phyloP scores from a whole-genome alignment of 2,329 filamentous ascomycete species.

The Ceratocystis eucalypticola region DNA sequence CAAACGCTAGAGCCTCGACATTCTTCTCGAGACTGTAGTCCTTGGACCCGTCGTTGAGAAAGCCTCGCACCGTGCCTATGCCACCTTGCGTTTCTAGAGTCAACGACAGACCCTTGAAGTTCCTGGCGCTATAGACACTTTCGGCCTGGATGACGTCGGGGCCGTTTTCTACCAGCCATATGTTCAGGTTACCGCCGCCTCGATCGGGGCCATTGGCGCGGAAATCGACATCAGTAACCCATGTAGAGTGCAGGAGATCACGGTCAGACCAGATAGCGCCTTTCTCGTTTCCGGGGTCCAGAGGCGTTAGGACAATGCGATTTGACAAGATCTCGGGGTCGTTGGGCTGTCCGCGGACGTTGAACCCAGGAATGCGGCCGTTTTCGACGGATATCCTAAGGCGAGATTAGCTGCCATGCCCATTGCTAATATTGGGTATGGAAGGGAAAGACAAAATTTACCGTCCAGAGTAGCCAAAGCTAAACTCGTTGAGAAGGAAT shows the following conservation, averaged over 20 bases:
- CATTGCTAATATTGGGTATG: not conserved
- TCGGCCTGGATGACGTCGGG: conserved; percentile 49
- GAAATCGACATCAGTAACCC: conserved; percentile 77
- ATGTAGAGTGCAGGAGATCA: conserved; percentile 50
- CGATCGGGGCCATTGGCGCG: conserved; percentile 73
- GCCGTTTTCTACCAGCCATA: conserved; percentile 75
- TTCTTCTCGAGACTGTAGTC: conserved; percentile 65
- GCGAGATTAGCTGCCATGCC: not conserved
- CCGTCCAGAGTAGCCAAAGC: conserved; percentile 60
- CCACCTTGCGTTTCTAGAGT: conserved; percentile 70
- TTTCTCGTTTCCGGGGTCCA: conserved; percentile 71
- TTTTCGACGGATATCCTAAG: conserved; percentile 50
- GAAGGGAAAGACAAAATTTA: conserved; percentile 23
- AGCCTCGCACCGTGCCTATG: conserved; percentile 73
- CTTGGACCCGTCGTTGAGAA: conserved; percentile 78
- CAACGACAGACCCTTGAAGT: conserved; percentile 82
- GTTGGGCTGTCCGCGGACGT: conserved; percentile 40
- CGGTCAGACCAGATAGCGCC: conserved; percentile 68
- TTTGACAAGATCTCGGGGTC: conserved; percentile 62
- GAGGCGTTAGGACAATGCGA: conserved; percentile 81
- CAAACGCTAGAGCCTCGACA: conserved; percentile 79
- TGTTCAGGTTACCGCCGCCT: conserved; percentile 76
- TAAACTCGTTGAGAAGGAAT: conserved; percentile 57
- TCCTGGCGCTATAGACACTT: conserved; percentile 71
- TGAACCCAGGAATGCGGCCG: conserved; percentile 40